Percentiles rank a stretch among this genome's conserved stretches.
phyloP scores from a whole-genome alignment of 2,329 filamentous ascomycete species.

The Paracoccidioides brasiliensis region DNA sequence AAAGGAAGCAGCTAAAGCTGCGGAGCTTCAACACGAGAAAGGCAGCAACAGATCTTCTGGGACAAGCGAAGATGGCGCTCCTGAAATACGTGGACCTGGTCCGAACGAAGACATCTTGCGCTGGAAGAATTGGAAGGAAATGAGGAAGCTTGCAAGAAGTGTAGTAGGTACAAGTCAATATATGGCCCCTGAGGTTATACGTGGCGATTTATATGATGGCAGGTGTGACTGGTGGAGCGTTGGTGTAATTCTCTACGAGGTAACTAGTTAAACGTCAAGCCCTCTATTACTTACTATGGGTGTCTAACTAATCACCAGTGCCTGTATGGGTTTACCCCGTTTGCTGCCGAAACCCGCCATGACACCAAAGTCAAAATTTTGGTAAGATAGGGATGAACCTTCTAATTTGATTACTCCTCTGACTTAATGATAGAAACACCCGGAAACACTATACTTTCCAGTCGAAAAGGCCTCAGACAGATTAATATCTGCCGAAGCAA shows the following conservation, averaged over 20 bases:
- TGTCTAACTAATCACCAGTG: constrained; percentile 38
- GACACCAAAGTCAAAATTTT: constrained; percentile 79
- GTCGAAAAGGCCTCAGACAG: constrained; percentile 38
- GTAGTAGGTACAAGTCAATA: constrained; percentile 94
- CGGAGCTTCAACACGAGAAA: neutral
- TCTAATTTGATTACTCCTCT: neutral
- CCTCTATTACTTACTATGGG: neutral
- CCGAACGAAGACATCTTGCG: constrained; percentile 44
- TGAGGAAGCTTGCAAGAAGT: constrained; percentile 63
- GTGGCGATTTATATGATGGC: constrained; percentile 72
- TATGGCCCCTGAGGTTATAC: constrained; percentile 91
- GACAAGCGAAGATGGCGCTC: constrained; percentile 24
- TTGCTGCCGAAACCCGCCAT: constrained; percentile 66
- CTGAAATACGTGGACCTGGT: constrained; percentile 19
- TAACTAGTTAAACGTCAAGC: constrained; percentile 18
- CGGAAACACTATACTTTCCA: constrained; percentile 58
- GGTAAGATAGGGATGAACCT: constrained; percentile 34
- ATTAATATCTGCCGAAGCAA: constrained; percentile 54
- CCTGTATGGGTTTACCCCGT: constrained; percentile 82
- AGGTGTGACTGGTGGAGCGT: constrained; percentile 97
- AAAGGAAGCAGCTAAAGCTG: constrained; percentile 25
- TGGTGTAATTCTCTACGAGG: constrained; percentile 83
- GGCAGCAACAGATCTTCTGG: neutral
- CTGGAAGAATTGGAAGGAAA: constrained; percentile 57
- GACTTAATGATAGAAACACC: constrained; percentile 46